Base-by-base conservation (phyloP, 257 asterid genomes). In the Datura wrightii region DNA sequence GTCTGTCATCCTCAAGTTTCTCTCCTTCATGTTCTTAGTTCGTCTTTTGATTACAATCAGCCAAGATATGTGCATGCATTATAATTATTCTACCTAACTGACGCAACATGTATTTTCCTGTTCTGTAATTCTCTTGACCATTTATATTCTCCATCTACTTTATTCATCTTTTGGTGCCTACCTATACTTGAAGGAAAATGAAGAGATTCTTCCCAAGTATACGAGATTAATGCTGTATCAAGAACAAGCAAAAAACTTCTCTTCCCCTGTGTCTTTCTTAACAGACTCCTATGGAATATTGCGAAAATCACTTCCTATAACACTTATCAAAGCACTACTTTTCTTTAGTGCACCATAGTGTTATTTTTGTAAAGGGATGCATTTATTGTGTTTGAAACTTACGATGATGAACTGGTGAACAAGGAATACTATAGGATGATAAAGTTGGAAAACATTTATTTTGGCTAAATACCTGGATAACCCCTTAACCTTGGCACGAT, bases 91-190 rank as follows among this genome's bases (percentile, higher is more conserved):
- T 76, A 50, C 62, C 2, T 46, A n/a, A 46, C 41, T n/a, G 19
- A 71, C 46, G 80, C 80, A 46, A 5, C 58, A 19, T 72, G 16
- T 19, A 19, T 10, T 72, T 70, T 3, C 5, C 3, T 74, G 80
- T 24, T 48, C 62, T 6, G 46, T 48, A 76, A 13, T 76, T 76
- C 82, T 31, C 5, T 50, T 31, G 44, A 76, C 31, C 14, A 1
- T 76, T 76, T 13, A 11, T 74, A 54, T 74, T 36, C 19, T 46
- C 19, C 36, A 69, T 71, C 16, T 71, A 10, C 79, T 42, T 42
- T 71, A 42, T 71, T 70, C 79, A 42, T 71, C 55, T 71, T 10
- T 42, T 71, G 39, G 58, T 46, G 58, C 80, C 56, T 72, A n/a
- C 59, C 41, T n/a, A 71, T 71, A 42, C 55, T 71, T 41, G n/a